Evolutionary conservation across 2,329 filamentous ascomycete species (phyloP).

Genomic region (Conoideocrella luteorostrata): DNA sequence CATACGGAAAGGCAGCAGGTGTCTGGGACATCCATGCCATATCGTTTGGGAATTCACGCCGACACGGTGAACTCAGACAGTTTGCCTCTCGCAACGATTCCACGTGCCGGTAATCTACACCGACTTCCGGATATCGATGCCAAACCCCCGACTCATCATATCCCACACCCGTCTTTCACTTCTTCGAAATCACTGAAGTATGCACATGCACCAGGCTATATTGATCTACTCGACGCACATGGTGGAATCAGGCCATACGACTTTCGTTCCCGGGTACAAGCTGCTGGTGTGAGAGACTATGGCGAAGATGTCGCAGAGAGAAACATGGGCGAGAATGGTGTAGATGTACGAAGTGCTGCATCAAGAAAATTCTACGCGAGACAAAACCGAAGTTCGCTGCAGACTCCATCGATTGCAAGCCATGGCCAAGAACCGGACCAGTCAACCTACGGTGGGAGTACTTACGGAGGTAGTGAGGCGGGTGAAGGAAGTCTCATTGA

Average conservation of each 20-base stretch:
- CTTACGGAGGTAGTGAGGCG: constrained; percentile 2
- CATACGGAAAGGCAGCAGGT: too few relatives aligned
- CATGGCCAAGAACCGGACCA: not conserved
- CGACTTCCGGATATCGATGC: too few relatives aligned
- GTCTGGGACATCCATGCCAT: too few relatives aligned
- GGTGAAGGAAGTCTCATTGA: not conserved
- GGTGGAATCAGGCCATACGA: constrained; percentile 36
- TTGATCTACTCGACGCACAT: constrained; percentile 20
- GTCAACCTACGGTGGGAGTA: constrained; percentile 2
- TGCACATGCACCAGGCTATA: not conserved
- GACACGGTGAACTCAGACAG: too few relatives aligned
- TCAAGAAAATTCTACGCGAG: constrained; percentile 26
- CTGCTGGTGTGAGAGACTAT: constrained; percentile 43
- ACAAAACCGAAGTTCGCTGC: not conserved
- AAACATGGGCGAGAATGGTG: constrained; percentile 37
- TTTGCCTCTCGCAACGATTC: too few relatives aligned
- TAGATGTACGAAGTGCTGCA: constrained; percentile 24
- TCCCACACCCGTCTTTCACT: not conserved
- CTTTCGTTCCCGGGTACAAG: constrained; percentile 39
- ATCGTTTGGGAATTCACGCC: too few relatives aligned
- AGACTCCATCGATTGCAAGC: constrained; percentile 7
- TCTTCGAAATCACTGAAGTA: not conserved
- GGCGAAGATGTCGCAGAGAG: constrained; percentile 56
- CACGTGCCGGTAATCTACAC: too few relatives aligned
- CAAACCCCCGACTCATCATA: too few relatives aligned